A percentile compares a stretch with the other conserved stretches of the same genome.
phyloP scores from a whole-genome alignment of 129 eudicot genomes.

The Solidago caesia region DNA sequence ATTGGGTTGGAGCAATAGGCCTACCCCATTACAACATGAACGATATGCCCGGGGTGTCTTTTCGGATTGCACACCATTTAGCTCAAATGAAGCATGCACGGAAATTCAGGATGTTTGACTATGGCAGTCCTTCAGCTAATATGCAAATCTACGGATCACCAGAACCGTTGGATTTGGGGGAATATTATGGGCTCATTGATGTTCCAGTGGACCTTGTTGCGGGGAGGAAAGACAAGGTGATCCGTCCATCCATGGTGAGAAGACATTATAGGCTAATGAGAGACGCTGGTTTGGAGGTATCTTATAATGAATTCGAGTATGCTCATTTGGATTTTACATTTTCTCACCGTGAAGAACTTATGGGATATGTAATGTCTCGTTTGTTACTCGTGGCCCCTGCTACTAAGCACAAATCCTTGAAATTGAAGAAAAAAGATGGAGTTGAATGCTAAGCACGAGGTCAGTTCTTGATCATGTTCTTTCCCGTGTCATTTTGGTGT shows the following conservation, averaged over 20 bases:
- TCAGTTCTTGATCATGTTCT: constrained; percentile 25
- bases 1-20: constrained; percentile 93
- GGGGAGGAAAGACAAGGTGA: constrained; percentile 82
- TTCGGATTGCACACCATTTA: constrained; percentile 74
- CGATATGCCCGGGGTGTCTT: constrained; percentile 94
- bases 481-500: constrained; percentile 3
- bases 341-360: constrained; percentile 83
- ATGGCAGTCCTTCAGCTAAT: constrained; percentile 65
- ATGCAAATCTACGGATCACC: constrained; percentile 70
- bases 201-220: constrained; percentile 91
- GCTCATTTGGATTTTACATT: constrained; percentile 94
- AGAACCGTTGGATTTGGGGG: constrained; percentile 82
- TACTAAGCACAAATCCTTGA: constrained; percentile 36
- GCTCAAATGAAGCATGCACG: constrained; percentile 70
- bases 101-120: constrained; percentile 76
- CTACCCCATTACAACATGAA: constrained; percentile 94
- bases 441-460: constrained; percentile 10
- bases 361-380: constrained; percentile 91
- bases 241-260: constrained; percentile 82
- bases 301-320: constrained; percentile 80
- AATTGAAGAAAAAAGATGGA: constrained; percentile 55
- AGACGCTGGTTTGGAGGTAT: constrained; percentile 62
- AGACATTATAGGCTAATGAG: constrained; percentile 74
- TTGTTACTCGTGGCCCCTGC: constrained; percentile 53
- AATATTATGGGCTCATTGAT: constrained; percentile 70